Percentiles rank a stretch among this genome's conserved stretches.
phyloP scores from a whole-genome alignment of 2,329 filamentous ascomycete genomes.

The Periconia sp. region DNA sequence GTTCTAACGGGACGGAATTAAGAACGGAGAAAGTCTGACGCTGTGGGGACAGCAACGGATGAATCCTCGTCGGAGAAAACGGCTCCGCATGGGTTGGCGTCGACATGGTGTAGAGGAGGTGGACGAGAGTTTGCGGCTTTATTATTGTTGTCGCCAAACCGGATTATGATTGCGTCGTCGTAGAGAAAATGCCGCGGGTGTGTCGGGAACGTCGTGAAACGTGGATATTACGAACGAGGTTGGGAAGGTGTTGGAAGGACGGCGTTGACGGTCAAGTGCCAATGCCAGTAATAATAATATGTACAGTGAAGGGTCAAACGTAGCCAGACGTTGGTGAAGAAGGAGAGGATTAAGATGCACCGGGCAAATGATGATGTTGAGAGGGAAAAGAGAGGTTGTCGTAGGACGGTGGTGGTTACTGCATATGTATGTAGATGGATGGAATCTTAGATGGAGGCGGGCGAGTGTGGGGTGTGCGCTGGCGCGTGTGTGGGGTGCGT shows the following conservation, averaged over 20 bases:
- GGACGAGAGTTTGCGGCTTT: slow-evolving; percentile 19
- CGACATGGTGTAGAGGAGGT: not conserved
- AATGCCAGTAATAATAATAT: not conserved
- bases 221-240: not conserved
- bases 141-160: not conserved
- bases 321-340: slow-evolving; percentile 32
- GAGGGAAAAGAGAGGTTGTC: slow-evolving; percentile 10
- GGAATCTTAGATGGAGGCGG: slow-evolving; percentile 17
- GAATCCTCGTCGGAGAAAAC: slow-evolving; percentile 36
- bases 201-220: not conserved
- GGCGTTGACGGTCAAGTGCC: not conserved
- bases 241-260: not conserved
- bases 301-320: slow-evolving; percentile 17
- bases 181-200: not conserved
- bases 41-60: slow-evolving; percentile 38
- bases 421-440: too few relatives aligned
- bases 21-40: slow-evolving; percentile 30
- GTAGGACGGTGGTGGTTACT: slow-evolving; percentile 28
- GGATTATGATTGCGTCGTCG: not conserved
- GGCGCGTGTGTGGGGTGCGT: not conserved
- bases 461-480: slow-evolving; percentile 9
- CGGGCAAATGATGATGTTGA: slow-evolving; percentile 17
- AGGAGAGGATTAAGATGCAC: slow-evolving; percentile 20
- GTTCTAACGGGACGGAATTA: slow-evolving; percentile 32
- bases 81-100: slow-evolving; percentile 33